These are phyloP conservation scores for Striga hermonthica DNA, from an alignment of 305 asterid species.

Conservation along the genomic window DNA sequence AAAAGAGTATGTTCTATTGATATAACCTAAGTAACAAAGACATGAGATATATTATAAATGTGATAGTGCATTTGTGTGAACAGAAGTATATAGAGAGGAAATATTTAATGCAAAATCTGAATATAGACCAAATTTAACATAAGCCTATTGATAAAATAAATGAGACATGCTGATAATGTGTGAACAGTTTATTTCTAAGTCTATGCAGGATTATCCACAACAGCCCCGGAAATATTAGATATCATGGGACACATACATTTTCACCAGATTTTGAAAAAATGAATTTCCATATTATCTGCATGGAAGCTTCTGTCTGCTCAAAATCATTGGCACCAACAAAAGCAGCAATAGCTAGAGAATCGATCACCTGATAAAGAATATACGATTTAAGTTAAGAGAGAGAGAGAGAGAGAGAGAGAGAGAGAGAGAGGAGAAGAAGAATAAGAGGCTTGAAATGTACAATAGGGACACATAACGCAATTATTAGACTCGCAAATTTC, in stretches of 20 bases:
- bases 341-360: constrained; percentile 39
- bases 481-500: background rate
- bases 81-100: too few relatives aligned
- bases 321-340: constrained; percentile 34
- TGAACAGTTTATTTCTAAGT: too few relatives aligned
- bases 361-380: constrained; percentile 27
- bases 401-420: background rate
- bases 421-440: background rate
- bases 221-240: background rate
- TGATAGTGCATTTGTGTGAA: too few relatives aligned
- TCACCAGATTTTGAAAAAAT: constrained; percentile 26
- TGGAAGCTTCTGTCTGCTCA: constrained; percentile 38
- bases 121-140: too few relatives aligned
- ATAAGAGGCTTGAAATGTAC: background rate
- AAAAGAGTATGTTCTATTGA: too few relatives aligned
- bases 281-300: constrained; percentile 39
- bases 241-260: constrained; percentile 20
- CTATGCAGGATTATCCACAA: too few relatives aligned
- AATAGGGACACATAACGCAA: background rate
- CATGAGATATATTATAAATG: too few relatives aligned
- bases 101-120: too few relatives aligned
- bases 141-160: too few relatives aligned
- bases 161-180: too few relatives aligned
- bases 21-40: too few relatives aligned
- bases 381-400: background rate